Base-by-base conservation (phyloP, 768 basidiomycete species). In the Russula virescens region DNA sequence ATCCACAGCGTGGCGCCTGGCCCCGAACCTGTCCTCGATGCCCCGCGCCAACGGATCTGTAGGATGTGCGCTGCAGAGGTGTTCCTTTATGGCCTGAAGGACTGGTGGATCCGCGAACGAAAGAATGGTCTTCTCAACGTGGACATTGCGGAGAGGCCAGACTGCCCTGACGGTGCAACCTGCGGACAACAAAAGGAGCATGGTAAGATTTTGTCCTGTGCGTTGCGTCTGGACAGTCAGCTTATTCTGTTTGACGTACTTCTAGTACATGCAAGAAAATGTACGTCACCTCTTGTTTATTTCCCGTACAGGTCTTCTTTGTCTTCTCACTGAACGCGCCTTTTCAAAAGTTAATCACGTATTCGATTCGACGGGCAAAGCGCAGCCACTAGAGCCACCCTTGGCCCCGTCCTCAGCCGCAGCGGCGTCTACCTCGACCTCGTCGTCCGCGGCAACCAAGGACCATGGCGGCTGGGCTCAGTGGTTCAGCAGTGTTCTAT, bases 101-200 rank as follows among this genome's bases (percentile, higher is more conserved):
- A 86, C 43, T 93, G 90, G 90, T 92, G 91, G 89, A 75, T 91
- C 38, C 77, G 86, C 54, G 89, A 92, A 73, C 81, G 90, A 31
- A 80, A 78, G 73, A 88, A 85, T 68, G 89, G 86, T 19, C 79
- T 82, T 65, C 71, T 88, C 56, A 84, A 85, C 45, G 79, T 79
- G 50, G 70, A 70, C 48, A 71, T 89, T 19, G 71, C 79, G 67
- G 79, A 73, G n/a, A 78, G 88, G 43, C 82, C 81, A 35, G 86
- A 92, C 68, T 93, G 90, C 66, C 79, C 79, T 11, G 80, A 87
- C 9, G 87, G 87, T 19, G 73, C 70, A 31, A 70, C 64, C 14
- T 93, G 90, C 69, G 67, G 68, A 42, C 80, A 76, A 59, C 89
- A 91, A 71, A 84, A 80, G 70, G 84, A 90, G 65, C 79, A 83